Base-by-base conservation (phyloP, 352 stramenopile species). In the Phytophthora tentaculata region DNA sequence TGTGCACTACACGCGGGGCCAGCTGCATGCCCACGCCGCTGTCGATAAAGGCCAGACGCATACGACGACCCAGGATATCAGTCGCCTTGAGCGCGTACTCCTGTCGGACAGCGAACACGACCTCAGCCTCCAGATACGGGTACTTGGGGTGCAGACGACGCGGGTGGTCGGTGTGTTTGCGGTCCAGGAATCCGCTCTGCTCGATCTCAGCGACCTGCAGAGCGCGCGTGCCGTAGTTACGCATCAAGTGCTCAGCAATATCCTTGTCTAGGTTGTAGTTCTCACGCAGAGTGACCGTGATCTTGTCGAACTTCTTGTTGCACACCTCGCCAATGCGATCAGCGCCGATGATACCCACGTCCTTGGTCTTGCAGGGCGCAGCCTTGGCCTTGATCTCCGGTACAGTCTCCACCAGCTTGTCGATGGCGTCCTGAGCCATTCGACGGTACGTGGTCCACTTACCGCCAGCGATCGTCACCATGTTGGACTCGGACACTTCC, bases 391-490 rank as follows among this genome's bases (percentile, higher is more conserved):
- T 48, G n/a, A 97, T 58, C 67, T 91, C 80, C 0, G 92, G 87
- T n/a, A 90, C 76, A 13, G 83, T 79, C 67, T 90, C 83, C 22
- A 97, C 80, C 7, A 97, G 75, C 73, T 91, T 90, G 74, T 98
- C 92, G 55, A 98, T 90, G 41, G 91, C 87, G 61, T 99, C 96
- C 75, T 99, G 88, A 3, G 96, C 96, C 96, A 99, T 99, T 48
- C 92, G 84, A 44, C 96, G 88, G 75, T 97, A 98, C 41, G 96
- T 99, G 8, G 96, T 99, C 96, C 96, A 99, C 81, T 99, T 99
- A 61, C 96, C 96, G 19, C 96, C 96, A 17, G 95, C 94, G 66
- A 98, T 98, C 41, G 96, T 98, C 29, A 99, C 89, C 72, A 99
- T 79, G 68, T 94, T 88, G 51, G 90, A 96, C 9, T 86, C 64